These are phyloP conservation scores for Leishmania amazonensis DNA, from an alignment of 208 protist species.

Conservation along the genomic window DNA sequence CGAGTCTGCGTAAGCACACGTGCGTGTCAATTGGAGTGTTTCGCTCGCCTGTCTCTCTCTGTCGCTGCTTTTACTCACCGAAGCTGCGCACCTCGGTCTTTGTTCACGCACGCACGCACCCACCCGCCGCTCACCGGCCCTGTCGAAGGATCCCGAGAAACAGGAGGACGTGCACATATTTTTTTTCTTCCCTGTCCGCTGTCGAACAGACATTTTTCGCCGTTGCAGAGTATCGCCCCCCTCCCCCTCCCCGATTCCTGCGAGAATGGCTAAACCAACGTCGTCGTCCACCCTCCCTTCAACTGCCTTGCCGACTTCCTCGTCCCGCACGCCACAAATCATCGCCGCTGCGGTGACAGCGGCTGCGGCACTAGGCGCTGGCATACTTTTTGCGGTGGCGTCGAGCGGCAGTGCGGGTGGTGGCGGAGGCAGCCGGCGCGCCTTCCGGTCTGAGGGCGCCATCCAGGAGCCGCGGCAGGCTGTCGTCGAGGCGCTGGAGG, in stretches of 20 bases:
- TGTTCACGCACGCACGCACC: not conserved
- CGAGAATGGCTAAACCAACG: not conserved
- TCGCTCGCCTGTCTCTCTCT: not conserved
- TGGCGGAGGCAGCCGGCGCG: slow-evolving; percentile 18
- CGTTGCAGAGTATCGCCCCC: not conserved
- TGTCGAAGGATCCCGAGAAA: not conserved
- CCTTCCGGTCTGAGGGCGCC: slow-evolving; percentile 27
- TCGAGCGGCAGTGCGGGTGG: slow-evolving; percentile 6
- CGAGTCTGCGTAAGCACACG: not conserved
- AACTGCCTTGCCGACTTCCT: not conserved
- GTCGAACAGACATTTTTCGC: not conserved
- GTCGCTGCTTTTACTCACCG: not conserved
- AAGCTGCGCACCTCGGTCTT: not conserved
- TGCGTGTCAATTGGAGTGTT: not conserved
- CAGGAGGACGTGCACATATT: not conserved
- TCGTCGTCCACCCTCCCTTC: not conserved
- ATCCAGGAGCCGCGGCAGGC: slow-evolving; percentile 40
- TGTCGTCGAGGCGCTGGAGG: slow-evolving; percentile 38
- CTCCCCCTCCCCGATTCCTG: not conserved
- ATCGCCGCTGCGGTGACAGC: slow-evolving; percentile 27
- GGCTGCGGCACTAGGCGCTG: slow-evolving; percentile 20
- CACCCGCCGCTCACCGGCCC: not conserved
- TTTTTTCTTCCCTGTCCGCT: not conserved
- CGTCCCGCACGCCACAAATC: slow-evolving; percentile 16
- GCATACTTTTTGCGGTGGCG: slow-evolving; percentile 8